Base-by-base conservation (phyloP, 176 grass and related monocot species). In the Puya raimondii region DNA sequence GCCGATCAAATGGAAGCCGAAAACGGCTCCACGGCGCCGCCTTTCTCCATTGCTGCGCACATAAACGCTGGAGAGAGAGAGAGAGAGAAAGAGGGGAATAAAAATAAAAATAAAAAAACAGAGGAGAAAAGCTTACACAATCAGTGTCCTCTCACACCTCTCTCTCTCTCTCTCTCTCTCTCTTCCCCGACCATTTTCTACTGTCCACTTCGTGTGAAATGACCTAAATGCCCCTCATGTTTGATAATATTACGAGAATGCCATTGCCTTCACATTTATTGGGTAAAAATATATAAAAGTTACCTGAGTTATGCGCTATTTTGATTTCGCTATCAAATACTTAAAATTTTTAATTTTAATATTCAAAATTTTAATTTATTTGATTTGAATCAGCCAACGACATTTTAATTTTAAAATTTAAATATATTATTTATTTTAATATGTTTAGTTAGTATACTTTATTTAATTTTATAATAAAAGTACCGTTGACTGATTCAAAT, bases 61-160 rank as follows among this genome's bases (percentile, higher is more conserved):
- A 58, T 80, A 53, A 67, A 74, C 47, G 77, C 69, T 76, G 73
- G 74, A 70, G 58, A 66, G 54, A 23, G 47, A 20, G 76, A 58
- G 23, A 54, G 3, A 76, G 23, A 78, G 64, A 47, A 65, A 56
- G 15, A 56, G 87, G 6, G 68, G 53, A 51, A 70, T 64, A 72
- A 65, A 61, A 25, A 81, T 70, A 18, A 12, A 42, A 42, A 49
- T 9, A 48, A 11, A 12, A 70, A 42, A 12, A 20, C 26, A 17
- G 15, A 29, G 26, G 15, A 20, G 23, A 70, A 51, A 70, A 51
- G 20, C 21, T 51, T 53, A 71, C 33, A 42, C 6, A 14, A 48
- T 14, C 47, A 68, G 15, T 20, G 13, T 33, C 64, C 80, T 83
- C 81, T 73, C 64, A 63, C 49, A 63, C 78, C 70, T 76, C 59